A percentile compares a stretch with the other conserved stretches of the same genome.
Evolutionary conservation across 306 rosid species (phyloP).

Genomic region (Parietaria judaica): DNA sequence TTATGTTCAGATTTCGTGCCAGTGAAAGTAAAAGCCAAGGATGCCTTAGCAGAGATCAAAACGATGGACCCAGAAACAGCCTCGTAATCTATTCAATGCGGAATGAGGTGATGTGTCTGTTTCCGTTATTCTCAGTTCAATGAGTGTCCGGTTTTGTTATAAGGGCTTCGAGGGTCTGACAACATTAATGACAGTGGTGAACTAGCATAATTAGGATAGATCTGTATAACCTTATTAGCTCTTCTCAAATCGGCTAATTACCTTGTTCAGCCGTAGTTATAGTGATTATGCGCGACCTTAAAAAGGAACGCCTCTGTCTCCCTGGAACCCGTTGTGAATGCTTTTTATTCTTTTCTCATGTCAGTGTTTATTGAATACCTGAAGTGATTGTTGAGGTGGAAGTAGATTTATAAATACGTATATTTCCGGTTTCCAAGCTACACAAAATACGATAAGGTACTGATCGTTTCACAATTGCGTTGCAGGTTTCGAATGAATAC

Average conservation of each 20-base stretch:
- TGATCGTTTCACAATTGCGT: not conserved
- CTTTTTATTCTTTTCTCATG: not conserved
- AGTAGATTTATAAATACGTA: too few relatives aligned
- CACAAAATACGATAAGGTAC: not conserved
- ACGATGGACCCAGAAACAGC: conserved; percentile 26
- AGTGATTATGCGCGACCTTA: not conserved
- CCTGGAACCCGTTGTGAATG: not conserved
- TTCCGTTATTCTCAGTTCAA: too few relatives aligned
- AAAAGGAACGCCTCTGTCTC: not conserved
- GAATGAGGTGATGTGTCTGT: not conserved
- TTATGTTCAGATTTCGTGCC: conserved; percentile 69
- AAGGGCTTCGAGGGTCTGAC: not conserved
- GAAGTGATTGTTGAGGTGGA: not conserved
- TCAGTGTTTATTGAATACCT: not conserved
- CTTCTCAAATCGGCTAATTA: not conserved
- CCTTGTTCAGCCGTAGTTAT: not conserved
- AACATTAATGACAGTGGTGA: conserved; percentile 1
- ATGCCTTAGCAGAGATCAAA: conserved; percentile 64
- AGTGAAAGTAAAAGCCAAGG: conserved; percentile 59
- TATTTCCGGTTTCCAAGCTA: not conserved
- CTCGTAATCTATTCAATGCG: conserved; percentile 21
- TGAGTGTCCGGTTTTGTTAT: too few relatives aligned
- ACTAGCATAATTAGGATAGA: not conserved
- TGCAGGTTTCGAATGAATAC: too few relatives aligned
- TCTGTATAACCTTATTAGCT: not conserved